Base-by-base conservation (phyloP, 345 rosid genomes). In the Toxicodendron radicans region DNA sequence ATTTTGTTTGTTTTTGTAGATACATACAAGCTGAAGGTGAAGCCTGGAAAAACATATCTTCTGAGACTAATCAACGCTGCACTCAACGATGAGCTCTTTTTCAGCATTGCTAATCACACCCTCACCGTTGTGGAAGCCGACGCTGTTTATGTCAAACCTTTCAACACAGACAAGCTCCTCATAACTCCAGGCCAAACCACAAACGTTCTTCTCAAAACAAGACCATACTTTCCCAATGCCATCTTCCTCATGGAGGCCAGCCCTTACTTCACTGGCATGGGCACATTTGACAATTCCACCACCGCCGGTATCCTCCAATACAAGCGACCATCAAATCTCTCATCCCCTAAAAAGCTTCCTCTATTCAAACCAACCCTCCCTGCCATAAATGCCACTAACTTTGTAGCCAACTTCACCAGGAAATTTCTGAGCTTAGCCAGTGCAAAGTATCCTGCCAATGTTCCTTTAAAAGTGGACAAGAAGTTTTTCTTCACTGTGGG, bases 71-170 rank as follows among this genome's bases (percentile, higher is more conserved):
- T 85, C 84, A 85, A 85, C 66, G 87, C 89, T 75, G 89, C 89
- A 83, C 89, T 85, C 80, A 85, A 85, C 69, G 87, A 85, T 24
- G 86, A 85, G 79, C 87, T 85, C 75, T 85, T 85, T 82, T 85
- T 85, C 82, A 71, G 85, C 79, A 86, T 83, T 0, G 87, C 89
- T 14, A 81, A 81, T 63, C 89, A 86, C 75, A 79, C 75, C 2
- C 38, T 86, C 58, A 79, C 82, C 4, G 79, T 86, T 5, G 87
- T 86, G 1, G 87, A 81, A 52, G 77, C 68, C 0, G 89, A 85
- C 7, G 87, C 89, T 62, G 46, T 79, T 23, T 85, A 85, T 33
- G 70, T 76, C 27, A 85, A 85, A 64, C 89, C 87, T 7, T 85
- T 83, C 30, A 67, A 58, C 21, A 73, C 78, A 1, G 87, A 49